These are phyloP conservation scores for Clarireedia paspali DNA, from an alignment of 2,329 filamentous ascomycete species.

Conservation along the genomic window DNA sequence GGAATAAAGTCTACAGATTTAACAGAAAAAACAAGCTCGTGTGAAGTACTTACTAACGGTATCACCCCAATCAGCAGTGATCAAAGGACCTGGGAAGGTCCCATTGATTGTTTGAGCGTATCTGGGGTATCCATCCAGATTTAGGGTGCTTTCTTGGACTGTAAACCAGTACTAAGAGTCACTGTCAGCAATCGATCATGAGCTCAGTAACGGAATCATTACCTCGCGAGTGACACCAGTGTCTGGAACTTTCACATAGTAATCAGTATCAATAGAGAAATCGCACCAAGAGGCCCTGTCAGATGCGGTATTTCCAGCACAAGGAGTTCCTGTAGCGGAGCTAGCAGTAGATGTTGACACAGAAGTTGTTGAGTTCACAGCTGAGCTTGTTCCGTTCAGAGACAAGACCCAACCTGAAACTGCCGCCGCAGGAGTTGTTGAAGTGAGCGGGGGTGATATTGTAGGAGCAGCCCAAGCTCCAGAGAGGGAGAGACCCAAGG, in stretches of 20 bases:
- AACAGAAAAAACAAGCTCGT: background rate
- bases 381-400: too few species aligned
- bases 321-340: too few species aligned
- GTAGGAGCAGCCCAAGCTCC: too few species aligned
- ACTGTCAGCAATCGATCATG: background rate
- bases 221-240: slow-evolving; percentile 39
- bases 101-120: slow-evolving; percentile 26
- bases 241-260: slow-evolving; percentile 29
- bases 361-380: too few species aligned
- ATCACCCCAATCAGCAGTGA: slow-evolving; percentile 30
- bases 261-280: slow-evolving; percentile 37
- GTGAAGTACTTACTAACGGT: slow-evolving; percentile 27
- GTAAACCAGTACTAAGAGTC: slow-evolving; percentile 12
- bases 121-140: slow-evolving; percentile 25
- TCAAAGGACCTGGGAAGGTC: slow-evolving; percentile 25
- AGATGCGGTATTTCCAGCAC: slow-evolving; percentile 2
- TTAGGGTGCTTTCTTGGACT: slow-evolving; percentile 10
- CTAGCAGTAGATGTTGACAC: too few species aligned
- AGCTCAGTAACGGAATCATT: background rate
- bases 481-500: too few species aligned
- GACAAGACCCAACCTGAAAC: too few species aligned
- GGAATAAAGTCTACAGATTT: too few species aligned
- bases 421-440: too few species aligned
- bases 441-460: too few species aligned
- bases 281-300: slow-evolving; percentile 35